Conservation (phyloP, 1,139 yeast species). For the Debaryomyces sp. region DNA sequence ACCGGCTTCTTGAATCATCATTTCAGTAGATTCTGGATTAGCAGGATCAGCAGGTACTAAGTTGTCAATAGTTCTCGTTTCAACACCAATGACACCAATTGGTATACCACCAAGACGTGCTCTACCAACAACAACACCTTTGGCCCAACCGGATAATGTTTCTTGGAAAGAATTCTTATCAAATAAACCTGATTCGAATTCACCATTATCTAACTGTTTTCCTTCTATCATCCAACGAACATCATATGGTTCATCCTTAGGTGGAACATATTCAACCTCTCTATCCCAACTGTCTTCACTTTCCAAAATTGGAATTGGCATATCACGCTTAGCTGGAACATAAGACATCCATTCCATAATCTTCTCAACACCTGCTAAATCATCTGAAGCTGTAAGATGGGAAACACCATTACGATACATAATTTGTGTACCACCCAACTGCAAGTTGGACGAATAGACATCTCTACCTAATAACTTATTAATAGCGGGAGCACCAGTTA, state of each 20-base stretch:
- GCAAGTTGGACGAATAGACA: conserved; percentile 94
- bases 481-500: conserved; percentile 99
- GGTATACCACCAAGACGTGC: conserved; percentile 99
- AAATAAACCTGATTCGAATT: conserved; percentile 82
- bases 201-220: conserved; percentile 64
- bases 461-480: conserved; percentile 95
- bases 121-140: conserved; percentile 97
- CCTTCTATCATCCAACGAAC: conserved; percentile 96
- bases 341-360: conserved; percentile 96
- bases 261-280: conserved; percentile 80
- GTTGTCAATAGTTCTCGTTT: conserved; percentile 86
- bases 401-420: conserved; percentile 99
- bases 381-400: conserved; percentile 93
- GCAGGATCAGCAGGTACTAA: conserved; percentile 97
- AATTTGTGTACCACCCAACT: conserved; percentile 98
- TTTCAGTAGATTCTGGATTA: conserved; percentile 90
- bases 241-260: conserved; percentile 75
- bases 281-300: conserved; percentile 91
- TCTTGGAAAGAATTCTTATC: conserved; percentile 94
- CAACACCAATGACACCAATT: conserved; percentile 96
- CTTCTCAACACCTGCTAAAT: conserved; percentile 93
- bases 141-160: conserved; percentile 98
- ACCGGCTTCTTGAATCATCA: conserved; percentile 91
- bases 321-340: conserved; percentile 86
- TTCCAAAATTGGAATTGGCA: conserved; percentile 90